Evolutionary conservation across 2,329 filamentous ascomycete species (phyloP), one percentile per base, ranked within the genome.

Genomic region (Diaporthe ilicicola): DNA sequence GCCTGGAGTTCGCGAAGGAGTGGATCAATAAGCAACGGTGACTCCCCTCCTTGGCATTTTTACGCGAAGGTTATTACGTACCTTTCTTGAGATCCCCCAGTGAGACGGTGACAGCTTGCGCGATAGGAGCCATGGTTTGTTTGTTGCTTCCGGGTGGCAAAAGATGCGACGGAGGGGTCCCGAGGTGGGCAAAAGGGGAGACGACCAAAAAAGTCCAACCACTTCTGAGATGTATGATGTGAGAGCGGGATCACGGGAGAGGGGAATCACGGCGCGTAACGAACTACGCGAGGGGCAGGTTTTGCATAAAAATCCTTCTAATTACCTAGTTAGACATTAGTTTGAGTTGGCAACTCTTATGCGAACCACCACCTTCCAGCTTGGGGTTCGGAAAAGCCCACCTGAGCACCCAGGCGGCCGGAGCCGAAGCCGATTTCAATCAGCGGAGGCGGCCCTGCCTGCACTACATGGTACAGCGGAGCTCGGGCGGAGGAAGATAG

Each of bases 81-180:
- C 89, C 88, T 75, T 82, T 85, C 75, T 88, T 84, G 48, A 92
- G 84, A 73, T 91, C 89, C 34, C 87, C 78, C n/a, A 92, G 82
- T 51, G 88, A 90, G 22, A 92, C 89, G 0, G 89, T 88, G 17
- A 90, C 86, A 29, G 88, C 86, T 71, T 89, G 83, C 9, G 88
- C 87, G 72, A 84, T 78, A 59, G 83, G 79, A 19, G 83, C 80
- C 86, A 87, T 88, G 15, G 8, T 70, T 54, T 9, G 10, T 50
- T 34, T 22, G 59, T 42, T 50, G 48, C n/a, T 64, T 37, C 59
- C 59, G 59, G 59, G 59, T 64, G 59, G 59, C 44, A 7, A 62
- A 62, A 48, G 27, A 5, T 50, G 37, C 42, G n/a, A 50, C 59
- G 59, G 59, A 64, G 59, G 29, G 27, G 4, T 24, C 42, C 44